Percentiles rank a stretch among this genome's conserved stretches.
These are phyloP conservation scores for Mortierella sp. DNA, from an alignment of 371 early-diverging fungal genomes.

Conservation along the genomic window DNA sequence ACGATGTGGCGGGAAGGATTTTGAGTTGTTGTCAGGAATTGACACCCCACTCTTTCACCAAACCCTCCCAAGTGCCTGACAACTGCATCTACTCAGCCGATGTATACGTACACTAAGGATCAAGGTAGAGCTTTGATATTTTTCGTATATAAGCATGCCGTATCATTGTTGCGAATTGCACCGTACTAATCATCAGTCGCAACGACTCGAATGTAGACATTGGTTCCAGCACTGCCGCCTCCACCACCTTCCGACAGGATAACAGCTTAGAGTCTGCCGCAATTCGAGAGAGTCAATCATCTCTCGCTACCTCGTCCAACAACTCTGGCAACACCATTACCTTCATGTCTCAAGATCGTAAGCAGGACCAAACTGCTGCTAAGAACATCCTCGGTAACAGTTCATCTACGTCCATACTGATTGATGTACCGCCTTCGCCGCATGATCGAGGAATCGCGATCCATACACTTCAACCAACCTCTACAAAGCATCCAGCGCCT, in stretches of 20 bases:
- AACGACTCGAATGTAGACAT: too few relatives aligned
- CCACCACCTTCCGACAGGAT: background rate
- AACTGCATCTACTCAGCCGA: background rate
- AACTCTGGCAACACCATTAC: background rate
- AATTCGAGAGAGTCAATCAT: background rate
- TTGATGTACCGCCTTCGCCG: background rate
- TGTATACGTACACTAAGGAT: background rate
- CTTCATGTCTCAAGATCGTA: conserved; percentile 4
- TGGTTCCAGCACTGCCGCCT: too few relatives aligned
- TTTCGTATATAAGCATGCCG: too few relatives aligned
- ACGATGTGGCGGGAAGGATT: background rate
- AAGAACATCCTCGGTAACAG: background rate
- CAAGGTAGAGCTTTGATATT: too few relatives aligned
- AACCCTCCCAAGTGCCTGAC: conserved; percentile 3
- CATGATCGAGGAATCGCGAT: background rate
- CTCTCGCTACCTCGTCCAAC: background rate
- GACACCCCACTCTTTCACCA: background rate
- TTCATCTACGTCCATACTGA: background rate
- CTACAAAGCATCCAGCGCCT: too few relatives aligned
- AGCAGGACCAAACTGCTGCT: background rate
- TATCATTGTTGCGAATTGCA: too few relatives aligned
- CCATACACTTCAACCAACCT: too few relatives aligned
- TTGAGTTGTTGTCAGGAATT: background rate
- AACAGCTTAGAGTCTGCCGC: background rate
- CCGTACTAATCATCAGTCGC: too few relatives aligned